phyloP scores from a whole-genome alignment of 495 filamentous ascomycete genomes.

The Copromyces sp. region DNA sequence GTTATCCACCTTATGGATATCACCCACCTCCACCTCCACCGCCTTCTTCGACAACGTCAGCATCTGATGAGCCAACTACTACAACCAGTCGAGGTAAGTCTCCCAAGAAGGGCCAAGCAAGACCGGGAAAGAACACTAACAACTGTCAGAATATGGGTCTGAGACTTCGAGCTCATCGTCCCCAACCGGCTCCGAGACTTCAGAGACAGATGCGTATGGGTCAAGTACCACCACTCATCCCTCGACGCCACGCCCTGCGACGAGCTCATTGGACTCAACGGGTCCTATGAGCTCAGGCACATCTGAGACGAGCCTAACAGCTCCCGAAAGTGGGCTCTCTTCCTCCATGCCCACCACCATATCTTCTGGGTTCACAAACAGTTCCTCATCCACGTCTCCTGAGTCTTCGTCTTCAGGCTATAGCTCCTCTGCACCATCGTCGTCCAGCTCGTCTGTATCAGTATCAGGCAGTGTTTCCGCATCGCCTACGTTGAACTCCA shows the following conservation, averaged over 20 bases:
- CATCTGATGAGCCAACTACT: neutral
- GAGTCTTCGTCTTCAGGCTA: neutral
- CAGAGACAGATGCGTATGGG: constrained; percentile 3
- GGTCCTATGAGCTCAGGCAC: neutral
- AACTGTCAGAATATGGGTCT: constrained; percentile 2
- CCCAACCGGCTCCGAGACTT: constrained; percentile 7
- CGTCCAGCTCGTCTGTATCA: neutral
- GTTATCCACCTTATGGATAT: constrained; percentile 35
- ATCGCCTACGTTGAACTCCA: neutral
- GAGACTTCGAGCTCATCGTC: constrained; percentile 7
- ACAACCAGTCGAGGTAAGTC: constrained; percentile 3
- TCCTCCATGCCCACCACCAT: neutral
- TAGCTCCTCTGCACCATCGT: neutral
- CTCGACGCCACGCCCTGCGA: neutral
- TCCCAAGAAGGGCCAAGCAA: constrained; percentile 4
- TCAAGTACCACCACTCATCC: constrained; percentile 2
- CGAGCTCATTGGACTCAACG: neutral
- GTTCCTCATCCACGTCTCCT: constrained; percentile 1
- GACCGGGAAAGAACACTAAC: constrained; percentile 2
- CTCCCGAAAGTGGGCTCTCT: neutral
- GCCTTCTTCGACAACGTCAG: constrained; percentile 13
- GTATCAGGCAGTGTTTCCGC: neutral
- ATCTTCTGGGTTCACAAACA: neutral
- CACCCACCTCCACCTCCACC: constrained; percentile 26
- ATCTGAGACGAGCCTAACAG: neutral